phyloP scores from a whole-genome alignment of 176 grass and related monocot genomes.

The Melocanna baccifera region DNA sequence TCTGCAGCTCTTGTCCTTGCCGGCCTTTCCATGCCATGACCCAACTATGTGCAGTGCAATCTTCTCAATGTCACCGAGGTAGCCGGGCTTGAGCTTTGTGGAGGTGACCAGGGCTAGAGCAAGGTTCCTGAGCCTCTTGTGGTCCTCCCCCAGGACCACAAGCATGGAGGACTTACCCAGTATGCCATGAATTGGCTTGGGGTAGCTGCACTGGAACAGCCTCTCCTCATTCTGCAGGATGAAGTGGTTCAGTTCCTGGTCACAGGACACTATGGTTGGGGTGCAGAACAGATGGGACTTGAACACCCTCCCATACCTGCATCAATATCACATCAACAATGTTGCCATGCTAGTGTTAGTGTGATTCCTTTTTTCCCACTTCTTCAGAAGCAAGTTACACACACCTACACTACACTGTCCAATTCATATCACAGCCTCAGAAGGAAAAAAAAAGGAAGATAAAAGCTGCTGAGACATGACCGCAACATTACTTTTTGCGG shows the following conservation, averaged over 20 bases:
- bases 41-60: constrained; percentile 60
- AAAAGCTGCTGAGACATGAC: constrained; percentile 42
- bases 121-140: constrained; percentile 74
- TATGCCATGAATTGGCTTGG: constrained; percentile 77
- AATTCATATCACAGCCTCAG: constrained; percentile 3
- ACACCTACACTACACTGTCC: not conserved
- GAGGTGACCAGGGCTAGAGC: constrained; percentile 68
- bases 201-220: constrained; percentile 92
- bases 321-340: constrained; percentile 6
- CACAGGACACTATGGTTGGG: constrained; percentile 78
- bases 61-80: constrained; percentile 73
- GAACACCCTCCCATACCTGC: constrained; percentile 89
- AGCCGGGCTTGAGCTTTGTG: constrained; percentile 67
- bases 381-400: not conserved
- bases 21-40: constrained; percentile 35
- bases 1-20: not conserved
- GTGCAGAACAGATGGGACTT: constrained; percentile 84
- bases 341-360: not conserved
- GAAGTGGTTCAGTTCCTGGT: constrained; percentile 92
- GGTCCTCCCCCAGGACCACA: constrained; percentile 77
- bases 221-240: constrained; percentile 94
- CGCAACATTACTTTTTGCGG: constrained; percentile 36
- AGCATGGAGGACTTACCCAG: constrained; percentile 91
- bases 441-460: not conserved
- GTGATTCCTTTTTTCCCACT: not conserved